Percentiles rank a stretch among this genome's conserved stretches.
Conservation (phyloP, 1,139 yeast genomes). For the Blastobotrys indianensis region DNA sequence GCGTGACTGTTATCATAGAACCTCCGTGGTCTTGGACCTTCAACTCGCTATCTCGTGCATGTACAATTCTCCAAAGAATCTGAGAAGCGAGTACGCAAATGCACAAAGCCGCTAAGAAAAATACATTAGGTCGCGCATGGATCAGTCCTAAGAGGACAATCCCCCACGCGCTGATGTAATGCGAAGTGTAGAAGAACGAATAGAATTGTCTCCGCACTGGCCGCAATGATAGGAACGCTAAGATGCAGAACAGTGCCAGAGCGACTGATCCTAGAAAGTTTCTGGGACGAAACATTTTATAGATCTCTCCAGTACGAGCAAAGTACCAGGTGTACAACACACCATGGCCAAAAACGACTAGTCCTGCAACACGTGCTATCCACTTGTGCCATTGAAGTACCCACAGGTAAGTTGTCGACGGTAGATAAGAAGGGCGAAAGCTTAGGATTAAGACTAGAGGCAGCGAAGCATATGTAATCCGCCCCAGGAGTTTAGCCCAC, state of each 20-base stretch:
- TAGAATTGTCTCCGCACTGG: conserved; percentile 52
- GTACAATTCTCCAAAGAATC: conserved; percentile 18
- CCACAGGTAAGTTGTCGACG: conserved; percentile 50
- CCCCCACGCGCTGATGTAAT: conserved; percentile 63
- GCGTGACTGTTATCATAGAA: conserved; percentile 20
- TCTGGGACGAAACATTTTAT: conserved; percentile 40
- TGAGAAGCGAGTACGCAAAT: conserved; percentile 44
- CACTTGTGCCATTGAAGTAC: conserved; percentile 67
- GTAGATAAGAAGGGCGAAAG: conserved; percentile 55
- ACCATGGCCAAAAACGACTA: conserved; percentile 51
- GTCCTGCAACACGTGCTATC: conserved; percentile 62
- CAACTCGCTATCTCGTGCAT: conserved; percentile 19
- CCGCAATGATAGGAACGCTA: conserved; percentile 52
- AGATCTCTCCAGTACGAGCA: conserved; percentile 35
- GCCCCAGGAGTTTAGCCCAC: conserved; percentile 14
- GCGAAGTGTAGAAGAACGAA: conserved; percentile 56
- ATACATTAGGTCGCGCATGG: conserved; percentile 77
- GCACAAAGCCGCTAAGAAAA: conserved; percentile 45
- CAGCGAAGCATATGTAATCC: conserved; percentile 58
- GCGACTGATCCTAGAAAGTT: conserved; percentile 63
- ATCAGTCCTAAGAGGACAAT: conserved; percentile 51
- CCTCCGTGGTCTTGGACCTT: background rate
- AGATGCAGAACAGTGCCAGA: conserved; percentile 38
- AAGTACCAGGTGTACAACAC: conserved; percentile 49
- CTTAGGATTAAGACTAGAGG: conserved; percentile 61